Conservation (phyloP, 2,329 filamentous ascomycete species). For the Aspergillus pseudotamarii region DNA sequence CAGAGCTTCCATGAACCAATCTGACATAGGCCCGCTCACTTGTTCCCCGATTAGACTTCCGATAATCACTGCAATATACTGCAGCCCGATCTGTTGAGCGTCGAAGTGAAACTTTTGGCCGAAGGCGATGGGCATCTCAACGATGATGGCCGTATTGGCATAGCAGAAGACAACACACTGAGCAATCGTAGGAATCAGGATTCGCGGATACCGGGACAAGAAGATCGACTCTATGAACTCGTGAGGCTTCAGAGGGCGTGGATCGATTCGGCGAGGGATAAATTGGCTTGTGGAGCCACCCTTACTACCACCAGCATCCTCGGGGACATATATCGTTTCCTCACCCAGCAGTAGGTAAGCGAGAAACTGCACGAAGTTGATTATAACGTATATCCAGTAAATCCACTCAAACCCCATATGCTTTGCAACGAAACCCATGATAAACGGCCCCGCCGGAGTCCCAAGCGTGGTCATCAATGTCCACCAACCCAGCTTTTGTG, state of each 20-base stretch:
- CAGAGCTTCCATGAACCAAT: conserved; percentile 53
- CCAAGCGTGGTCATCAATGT: conserved; percentile 53
- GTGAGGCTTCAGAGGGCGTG: conserved; percentile 43
- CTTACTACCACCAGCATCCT: conserved; percentile 26
- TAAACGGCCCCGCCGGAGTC: conserved; percentile 41
- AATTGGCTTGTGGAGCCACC: conserved; percentile 36
- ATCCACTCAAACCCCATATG: conserved; percentile 60
- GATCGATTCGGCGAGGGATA: conserved; percentile 51
- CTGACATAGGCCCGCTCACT: conserved; percentile 56
- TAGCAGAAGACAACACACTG: conserved; percentile 62
- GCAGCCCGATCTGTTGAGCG: conserved; percentile 59
- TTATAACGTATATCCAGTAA: conserved; percentile 60
- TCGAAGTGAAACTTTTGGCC: conserved; percentile 58
- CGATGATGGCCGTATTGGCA: conserved; percentile 54
- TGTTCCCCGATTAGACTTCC: conserved; percentile 62
- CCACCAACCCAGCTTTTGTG: conserved; percentile 57
- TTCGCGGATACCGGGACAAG: conserved; percentile 46
- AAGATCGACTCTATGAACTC: conserved; percentile 56
- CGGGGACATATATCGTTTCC: conserved; percentile 54
- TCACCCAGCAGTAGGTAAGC: conserved; percentile 56
- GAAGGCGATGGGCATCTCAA: conserved; percentile 63
- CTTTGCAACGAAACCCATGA: conserved; percentile 48
- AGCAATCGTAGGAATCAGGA: conserved; percentile 54
- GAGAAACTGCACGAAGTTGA: conserved; percentile 57
- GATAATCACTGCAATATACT: conserved; percentile 60